A percentile compares a stretch with the other conserved stretches of the same genome.
These are phyloP conservation scores for Borealophlyctis nickersoniae DNA, from an alignment of 192 early-diverging fungal species.

Conservation along the genomic window DNA sequence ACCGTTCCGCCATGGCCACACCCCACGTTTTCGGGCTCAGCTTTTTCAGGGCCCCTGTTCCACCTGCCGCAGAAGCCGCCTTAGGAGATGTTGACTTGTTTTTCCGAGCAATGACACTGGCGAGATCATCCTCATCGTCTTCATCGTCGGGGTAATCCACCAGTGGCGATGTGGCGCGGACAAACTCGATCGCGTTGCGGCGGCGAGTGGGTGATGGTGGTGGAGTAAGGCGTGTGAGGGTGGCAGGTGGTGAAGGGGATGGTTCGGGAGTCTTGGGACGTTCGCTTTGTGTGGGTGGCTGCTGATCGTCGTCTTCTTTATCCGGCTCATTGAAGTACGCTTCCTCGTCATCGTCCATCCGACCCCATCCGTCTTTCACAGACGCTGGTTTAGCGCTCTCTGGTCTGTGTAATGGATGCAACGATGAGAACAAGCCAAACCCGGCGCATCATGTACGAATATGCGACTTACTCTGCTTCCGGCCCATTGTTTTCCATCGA, in stretches of 20 bases:
- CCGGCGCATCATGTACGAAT: too few relatives aligned
- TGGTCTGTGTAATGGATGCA: too few relatives aligned
- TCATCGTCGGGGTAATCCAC: slow-evolving; percentile 25
- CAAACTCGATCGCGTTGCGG: slow-evolving; percentile 20
- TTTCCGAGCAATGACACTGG: slow-evolving; percentile 3
- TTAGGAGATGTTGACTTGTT: slow-evolving; percentile 1
- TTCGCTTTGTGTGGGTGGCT: background rate
- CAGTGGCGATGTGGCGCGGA: slow-evolving; percentile 18
- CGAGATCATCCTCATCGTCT: slow-evolving; percentile 25
- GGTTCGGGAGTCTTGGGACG: background rate
- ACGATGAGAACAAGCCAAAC: too few relatives aligned
- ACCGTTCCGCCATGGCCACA: too few relatives aligned
- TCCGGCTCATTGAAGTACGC: slow-evolving; percentile 69
- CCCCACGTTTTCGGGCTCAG: too few relatives aligned
- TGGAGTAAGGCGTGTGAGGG: too few relatives aligned
- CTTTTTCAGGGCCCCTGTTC: too few relatives aligned
- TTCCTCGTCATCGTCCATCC: slow-evolving; percentile 74
- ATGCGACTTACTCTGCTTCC: slow-evolving; percentile 21
- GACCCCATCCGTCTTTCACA: slow-evolving; percentile 42
- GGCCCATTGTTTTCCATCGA: slow-evolving; percentile 29
- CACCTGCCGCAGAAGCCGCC: background rate
- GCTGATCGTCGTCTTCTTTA: slow-evolving; percentile 35
- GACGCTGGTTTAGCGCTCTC: too few relatives aligned
- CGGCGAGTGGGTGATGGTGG: background rate
- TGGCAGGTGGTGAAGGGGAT: slow-evolving; percentile 9